Percentiles rank a stretch among this genome's conserved stretches.
phyloP scores from a whole-genome alignment of 345 rosid species.

The Linum lewisii region DNA sequence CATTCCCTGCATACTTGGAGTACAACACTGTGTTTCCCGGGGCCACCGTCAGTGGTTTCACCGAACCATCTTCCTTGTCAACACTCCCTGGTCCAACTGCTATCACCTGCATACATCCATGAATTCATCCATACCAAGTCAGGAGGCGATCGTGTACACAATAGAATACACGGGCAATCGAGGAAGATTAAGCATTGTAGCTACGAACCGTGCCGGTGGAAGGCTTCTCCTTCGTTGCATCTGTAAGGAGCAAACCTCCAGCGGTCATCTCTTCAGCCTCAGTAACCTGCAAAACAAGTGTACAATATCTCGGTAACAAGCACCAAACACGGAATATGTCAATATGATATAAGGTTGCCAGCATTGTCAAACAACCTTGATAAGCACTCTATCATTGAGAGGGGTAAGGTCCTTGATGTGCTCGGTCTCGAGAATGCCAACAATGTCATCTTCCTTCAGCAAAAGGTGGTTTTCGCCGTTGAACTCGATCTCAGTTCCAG shows the following conservation, averaged over 20 bases:
- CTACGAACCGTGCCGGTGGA: constrained; percentile 66
- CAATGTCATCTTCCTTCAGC: constrained; percentile 84
- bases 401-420: constrained; percentile 92
- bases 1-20: constrained; percentile 92
- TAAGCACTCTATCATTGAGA: constrained; percentile 73
- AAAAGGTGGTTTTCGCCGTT: constrained; percentile 72
- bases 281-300: constrained; percentile 43
- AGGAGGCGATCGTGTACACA: not conserved
- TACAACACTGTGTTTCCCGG: constrained; percentile 73
- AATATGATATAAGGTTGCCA: too few relatives aligned
- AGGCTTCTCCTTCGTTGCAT: constrained; percentile 86
- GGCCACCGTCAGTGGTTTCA: constrained; percentile 36
- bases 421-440: constrained; percentile 88
- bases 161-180: not conserved
- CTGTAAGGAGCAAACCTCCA: constrained; percentile 84
- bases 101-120: constrained; percentile 50
- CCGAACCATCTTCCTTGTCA: constrained; percentile 61
- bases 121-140: not conserved
- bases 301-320: not conserved
- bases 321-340: too few relatives aligned
- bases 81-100: constrained; percentile 79
- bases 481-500: constrained; percentile 85
- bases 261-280: constrained; percentile 93
- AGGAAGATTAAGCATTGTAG: too few relatives aligned
- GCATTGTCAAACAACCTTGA: constrained; percentile 34